phyloP scores from a whole-genome alignment of 768 basidiomycete genomes.

The Mycena chlorophos region DNA sequence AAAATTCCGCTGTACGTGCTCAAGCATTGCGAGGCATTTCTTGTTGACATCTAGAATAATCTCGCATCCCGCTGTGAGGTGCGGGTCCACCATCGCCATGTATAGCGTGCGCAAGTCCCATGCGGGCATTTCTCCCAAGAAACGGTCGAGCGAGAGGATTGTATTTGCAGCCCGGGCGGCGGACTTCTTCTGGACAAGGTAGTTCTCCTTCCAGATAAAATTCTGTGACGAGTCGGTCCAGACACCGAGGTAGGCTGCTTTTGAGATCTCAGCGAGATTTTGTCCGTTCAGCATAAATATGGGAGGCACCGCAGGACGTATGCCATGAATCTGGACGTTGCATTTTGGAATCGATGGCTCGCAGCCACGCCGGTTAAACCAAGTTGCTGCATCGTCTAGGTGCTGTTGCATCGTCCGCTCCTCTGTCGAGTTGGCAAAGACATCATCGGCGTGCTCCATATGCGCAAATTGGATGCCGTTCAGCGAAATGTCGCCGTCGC shows the following conservation, averaged over 20 bases:
- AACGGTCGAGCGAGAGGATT: neutral
- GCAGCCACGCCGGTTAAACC: conserved; percentile 1
- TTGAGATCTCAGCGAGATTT: neutral
- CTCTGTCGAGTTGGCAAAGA: neutral
- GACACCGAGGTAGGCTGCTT: conserved; percentile 2
- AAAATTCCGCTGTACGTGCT: neutral
- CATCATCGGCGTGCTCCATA: conserved; percentile 4
- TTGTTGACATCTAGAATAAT: conserved; percentile 1
- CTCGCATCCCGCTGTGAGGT: conserved; percentile 5
- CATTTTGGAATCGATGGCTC: conserved; percentile 6
- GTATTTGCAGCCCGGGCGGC: neutral
- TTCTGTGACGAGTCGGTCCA: neutral
- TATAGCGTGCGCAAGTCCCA: conserved; percentile 2
- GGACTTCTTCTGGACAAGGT: neutral
- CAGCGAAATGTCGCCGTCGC: neutral
- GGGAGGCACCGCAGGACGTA: neutral
- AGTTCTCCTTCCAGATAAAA: conserved; percentile 2
- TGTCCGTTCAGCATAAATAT: neutral
- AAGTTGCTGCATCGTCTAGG: neutral
- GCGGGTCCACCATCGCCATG: conserved; percentile 8
- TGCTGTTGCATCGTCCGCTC: conserved; percentile 1
- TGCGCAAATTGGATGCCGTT: neutral
- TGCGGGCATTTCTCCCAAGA: neutral
- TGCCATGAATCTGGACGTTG: neutral
- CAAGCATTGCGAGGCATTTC: neutral